Evolutionary conservation across 495 filamentous ascomycete species (phyloP).

Genomic region (Poronia punctata): DNA sequence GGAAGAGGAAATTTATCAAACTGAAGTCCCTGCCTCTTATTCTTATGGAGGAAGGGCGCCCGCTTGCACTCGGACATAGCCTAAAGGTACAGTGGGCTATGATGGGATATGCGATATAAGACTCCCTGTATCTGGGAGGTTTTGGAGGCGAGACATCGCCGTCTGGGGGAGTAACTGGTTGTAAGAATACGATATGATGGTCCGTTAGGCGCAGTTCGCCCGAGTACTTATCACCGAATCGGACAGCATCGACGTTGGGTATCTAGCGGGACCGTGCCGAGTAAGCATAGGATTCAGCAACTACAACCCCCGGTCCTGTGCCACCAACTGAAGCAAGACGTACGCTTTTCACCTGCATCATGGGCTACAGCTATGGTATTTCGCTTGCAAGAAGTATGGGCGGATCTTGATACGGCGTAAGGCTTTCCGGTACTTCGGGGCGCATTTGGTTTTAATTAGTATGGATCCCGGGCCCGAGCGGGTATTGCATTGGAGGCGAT

Average conservation of each 20-base stretch:
- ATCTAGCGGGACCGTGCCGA: slow-evolving; percentile 15
- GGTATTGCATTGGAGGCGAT: slow-evolving; percentile 1
- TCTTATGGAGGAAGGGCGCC: slow-evolving; percentile 73
- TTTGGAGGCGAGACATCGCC: slow-evolving; percentile 14
- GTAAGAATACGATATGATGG: slow-evolving; percentile 24
- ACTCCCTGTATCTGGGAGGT: slow-evolving; percentile 54
- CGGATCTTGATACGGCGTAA: slow-evolving; percentile 1
- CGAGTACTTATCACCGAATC: slow-evolving; percentile 24
- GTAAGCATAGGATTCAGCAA: neutral
- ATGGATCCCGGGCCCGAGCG: neutral
- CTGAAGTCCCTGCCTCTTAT: slow-evolving; percentile 87
- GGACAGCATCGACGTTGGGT: slow-evolving; percentile 24
- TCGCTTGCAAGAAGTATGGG: neutral
- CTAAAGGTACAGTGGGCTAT: slow-evolving; percentile 68
- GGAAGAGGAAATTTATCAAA: slow-evolving; percentile 86
- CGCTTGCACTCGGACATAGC: slow-evolving; percentile 62
- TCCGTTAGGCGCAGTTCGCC: slow-evolving; percentile 26
- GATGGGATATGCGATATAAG: slow-evolving; percentile 92
- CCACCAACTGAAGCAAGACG: slow-evolving; percentile 4
- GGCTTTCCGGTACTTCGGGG: slow-evolving; percentile 1
- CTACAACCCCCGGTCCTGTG: neutral
- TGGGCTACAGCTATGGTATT: neutral
- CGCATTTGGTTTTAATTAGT: slow-evolving; percentile 5
- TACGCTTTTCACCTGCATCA: slow-evolving; percentile 5
- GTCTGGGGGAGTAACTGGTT: slow-evolving; percentile 12